Percentiles rank a stretch among this genome's conserved stretches.
Evolutionary conservation across 306 rosid genomes (phyloP).

Genomic region (Fragaria iinumae): DNA sequence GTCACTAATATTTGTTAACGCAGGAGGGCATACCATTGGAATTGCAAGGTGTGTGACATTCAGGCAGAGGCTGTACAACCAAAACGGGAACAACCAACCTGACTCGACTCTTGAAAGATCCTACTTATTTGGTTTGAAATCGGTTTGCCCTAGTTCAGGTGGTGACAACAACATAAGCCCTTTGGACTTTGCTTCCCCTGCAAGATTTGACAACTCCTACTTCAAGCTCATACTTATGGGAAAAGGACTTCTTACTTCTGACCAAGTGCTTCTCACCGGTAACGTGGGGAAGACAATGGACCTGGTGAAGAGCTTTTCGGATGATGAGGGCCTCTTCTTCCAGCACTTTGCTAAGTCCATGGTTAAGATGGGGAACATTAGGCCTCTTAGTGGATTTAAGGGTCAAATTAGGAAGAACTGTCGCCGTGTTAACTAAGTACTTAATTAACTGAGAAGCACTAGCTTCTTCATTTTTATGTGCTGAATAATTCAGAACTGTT

Average conservation of each 20-base stretch:
- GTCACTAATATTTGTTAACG: neutral
- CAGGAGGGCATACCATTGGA: constrained; percentile 85
- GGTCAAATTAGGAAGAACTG: constrained; percentile 81
- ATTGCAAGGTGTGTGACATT: constrained; percentile 71
- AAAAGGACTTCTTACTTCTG: constrained; percentile 72
- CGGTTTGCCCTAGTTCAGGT: constrained; percentile 65
- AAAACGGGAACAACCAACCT: constrained; percentile 74
- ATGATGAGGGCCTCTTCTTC: constrained; percentile 60
- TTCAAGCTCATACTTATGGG: constrained; percentile 64
- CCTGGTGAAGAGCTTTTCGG: constrained; percentile 56
- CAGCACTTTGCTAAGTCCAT: constrained; percentile 72
- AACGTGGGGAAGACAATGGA: constrained; percentile 34
- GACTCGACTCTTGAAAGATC: constrained; percentile 56
- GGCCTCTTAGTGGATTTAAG: constrained; percentile 59
- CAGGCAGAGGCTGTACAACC: constrained; percentile 86
- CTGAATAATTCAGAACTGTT: neutral
- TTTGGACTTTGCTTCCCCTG: constrained; percentile 73
- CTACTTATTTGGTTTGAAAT: constrained; percentile 62
- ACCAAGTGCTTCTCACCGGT: constrained; percentile 71
- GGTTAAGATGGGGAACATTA: constrained; percentile 71
- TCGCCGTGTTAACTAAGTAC: constrained; percentile 42
- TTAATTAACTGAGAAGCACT: neutral
- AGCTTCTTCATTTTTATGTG: neutral
- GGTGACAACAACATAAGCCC: constrained; percentile 69
- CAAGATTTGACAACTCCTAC: constrained; percentile 64